phyloP scores from a whole-genome alignment of 2,329 filamentous ascomycete genomes.

The Bimuria novae-zelandiae region DNA sequence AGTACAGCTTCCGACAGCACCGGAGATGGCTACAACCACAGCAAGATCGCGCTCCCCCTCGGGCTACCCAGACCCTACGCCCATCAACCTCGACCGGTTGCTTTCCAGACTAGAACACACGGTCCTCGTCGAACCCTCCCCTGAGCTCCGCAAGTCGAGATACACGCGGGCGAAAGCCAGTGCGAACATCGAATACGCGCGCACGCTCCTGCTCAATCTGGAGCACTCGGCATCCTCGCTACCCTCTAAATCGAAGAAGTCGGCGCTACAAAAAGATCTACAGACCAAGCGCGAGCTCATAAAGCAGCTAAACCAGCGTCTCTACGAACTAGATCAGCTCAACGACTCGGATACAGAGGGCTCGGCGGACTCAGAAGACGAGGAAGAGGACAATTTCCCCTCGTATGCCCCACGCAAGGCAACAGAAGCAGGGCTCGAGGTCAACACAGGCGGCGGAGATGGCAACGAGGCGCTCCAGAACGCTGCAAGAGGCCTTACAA shows the following conservation, averaged over 20 bases:
- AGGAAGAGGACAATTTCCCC: conserved; percentile 49
- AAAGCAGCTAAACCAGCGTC: conserved; percentile 66
- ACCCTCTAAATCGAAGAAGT: conserved; percentile 54
- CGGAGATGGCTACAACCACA: conserved; percentile 21
- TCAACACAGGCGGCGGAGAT: conserved; percentile 27
- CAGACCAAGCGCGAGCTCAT: conserved; percentile 68
- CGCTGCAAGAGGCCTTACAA: conserved; percentile 41
- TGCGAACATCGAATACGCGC: conserved; percentile 74
- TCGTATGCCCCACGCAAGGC: conserved; percentile 49
- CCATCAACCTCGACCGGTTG: conserved; percentile 64
- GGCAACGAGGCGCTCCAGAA: conserved; percentile 40
- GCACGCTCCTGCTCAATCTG: conserved; percentile 68
- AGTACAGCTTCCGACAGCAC: too few relatives aligned
- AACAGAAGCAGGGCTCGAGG: conserved; percentile 40
- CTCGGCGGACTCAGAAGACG: conserved; percentile 46
- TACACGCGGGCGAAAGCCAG: conserved; percentile 67
- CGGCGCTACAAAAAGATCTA: conserved; percentile 67
- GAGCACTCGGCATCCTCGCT: conserved; percentile 68
- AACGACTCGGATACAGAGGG: conserved; percentile 41
- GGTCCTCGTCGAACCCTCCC: conserved; percentile 65
- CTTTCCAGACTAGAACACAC: conserved; percentile 68
- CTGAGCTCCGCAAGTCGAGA: conserved; percentile 63
- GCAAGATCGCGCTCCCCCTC: conserved; percentile 26
- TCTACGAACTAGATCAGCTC: conserved; percentile 71
- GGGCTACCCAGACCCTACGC: conserved; percentile 30